Percentiles rank a stretch among this genome's conserved stretches.
These are phyloP conservation scores for Trichoderma endophyticum DNA, from an alignment of 2,329 filamentous ascomycete species.

Conservation along the genomic window DNA sequence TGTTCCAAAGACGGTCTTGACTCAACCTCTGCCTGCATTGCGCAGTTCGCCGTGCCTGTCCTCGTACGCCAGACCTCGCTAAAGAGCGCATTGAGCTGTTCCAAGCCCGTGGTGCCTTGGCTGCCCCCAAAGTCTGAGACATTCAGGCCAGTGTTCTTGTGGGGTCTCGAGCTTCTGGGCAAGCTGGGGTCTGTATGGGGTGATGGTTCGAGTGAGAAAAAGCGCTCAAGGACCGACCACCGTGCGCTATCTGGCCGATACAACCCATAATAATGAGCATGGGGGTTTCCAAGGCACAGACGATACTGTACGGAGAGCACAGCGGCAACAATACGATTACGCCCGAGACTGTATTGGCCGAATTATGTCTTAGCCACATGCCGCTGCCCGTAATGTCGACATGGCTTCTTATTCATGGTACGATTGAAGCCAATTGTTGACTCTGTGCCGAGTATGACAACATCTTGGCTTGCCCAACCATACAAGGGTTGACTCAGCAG, in stretches of 20 bases:
- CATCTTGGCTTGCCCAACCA: not conserved
- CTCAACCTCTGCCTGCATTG: not conserved
- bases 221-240: constrained; percentile 9
- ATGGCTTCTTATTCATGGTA: constrained; percentile 2
- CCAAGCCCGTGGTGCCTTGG: constrained; percentile 6
- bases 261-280: not conserved
- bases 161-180: not conserved
- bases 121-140: constrained; percentile 11
- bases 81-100: constrained; percentile 2
- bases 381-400: not conserved
- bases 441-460: not conserved
- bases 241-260: constrained; percentile 4
- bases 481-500: not conserved
- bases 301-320: not conserved
- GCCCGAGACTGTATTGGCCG: not conserved
- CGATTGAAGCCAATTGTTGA: not conserved
- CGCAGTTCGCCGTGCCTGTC: not conserved
- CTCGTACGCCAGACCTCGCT: not conserved
- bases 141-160: not conserved
- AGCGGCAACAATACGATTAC: constrained; percentile 1
- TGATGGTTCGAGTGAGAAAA: constrained; percentile 16
- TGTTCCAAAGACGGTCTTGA: not conserved
- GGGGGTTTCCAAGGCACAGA: not conserved
- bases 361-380: not conserved
- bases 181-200: constrained; percentile 11